These are phyloP conservation scores for Kitagawia praeruptora DNA, from an alignment of 129 eudicot species.

Conservation along the genomic window DNA sequence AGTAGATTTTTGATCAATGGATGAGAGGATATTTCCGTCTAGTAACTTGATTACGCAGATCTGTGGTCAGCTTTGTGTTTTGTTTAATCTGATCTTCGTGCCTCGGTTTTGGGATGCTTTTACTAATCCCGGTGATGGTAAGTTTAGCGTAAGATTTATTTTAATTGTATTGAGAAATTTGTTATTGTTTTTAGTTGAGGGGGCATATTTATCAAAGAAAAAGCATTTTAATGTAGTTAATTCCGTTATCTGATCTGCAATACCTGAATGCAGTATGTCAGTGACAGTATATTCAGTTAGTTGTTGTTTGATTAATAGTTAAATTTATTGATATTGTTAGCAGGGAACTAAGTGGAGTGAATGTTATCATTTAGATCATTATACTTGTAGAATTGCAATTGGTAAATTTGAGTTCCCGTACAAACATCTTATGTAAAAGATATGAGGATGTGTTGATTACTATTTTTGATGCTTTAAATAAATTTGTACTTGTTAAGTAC, in stretches of 20 bases:
- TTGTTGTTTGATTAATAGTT: not conserved
- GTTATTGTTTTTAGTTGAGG: too few relatives aligned
- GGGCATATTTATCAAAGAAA: too few relatives aligned
- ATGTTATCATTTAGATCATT: not conserved
- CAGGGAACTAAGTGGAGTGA: not conserved
- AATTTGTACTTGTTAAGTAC: too few relatives aligned
- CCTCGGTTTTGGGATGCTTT: conserved; percentile 32
- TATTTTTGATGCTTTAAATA: not conserved
- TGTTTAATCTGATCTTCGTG: conserved; percentile 27
- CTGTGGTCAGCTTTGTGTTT: conserved; percentile 28
- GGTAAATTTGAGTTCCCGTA: not conserved
- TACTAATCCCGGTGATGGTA: conserved; percentile 80
- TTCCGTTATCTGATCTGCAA: not conserved
- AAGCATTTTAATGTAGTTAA: not conserved
- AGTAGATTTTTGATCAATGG: conserved; percentile 53
- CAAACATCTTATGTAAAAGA: not conserved
- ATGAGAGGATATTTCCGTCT: conserved; percentile 36
- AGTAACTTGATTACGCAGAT: conserved; percentile 23
- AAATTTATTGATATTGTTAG: not conserved
- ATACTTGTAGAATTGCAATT: not conserved
- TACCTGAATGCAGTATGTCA: not conserved
- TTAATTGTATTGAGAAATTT: too few relatives aligned
- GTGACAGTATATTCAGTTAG: not conserved
- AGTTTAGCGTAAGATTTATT: not conserved
- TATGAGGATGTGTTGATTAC: not conserved